phyloP scores from a whole-genome alignment of 2,329 filamentous ascomycete genomes.

The Epicoccum sorghinum region DNA sequence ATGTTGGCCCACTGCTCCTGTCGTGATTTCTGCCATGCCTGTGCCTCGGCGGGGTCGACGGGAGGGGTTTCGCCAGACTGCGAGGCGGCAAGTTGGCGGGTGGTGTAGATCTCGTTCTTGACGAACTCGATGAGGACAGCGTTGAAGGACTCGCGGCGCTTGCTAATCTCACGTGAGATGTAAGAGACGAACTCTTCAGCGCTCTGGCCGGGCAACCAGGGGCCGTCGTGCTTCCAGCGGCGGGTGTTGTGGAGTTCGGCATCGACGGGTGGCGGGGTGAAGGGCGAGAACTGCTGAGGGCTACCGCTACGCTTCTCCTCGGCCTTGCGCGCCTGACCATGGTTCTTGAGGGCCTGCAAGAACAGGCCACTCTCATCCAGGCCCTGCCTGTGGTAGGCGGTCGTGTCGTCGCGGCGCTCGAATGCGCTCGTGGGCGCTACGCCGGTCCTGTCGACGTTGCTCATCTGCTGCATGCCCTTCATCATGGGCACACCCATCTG shows the following conservation, averaged over 20 bases:
- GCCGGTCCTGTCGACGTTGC: conserved; percentile 20
- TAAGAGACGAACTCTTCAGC: conserved; percentile 62
- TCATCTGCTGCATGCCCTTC: conserved; percentile 31
- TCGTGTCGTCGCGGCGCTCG: conserved; percentile 41
- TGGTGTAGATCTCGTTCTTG: conserved; percentile 41
- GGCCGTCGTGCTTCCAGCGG: conserved; percentile 64
- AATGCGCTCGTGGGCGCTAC: conserved; percentile 34
- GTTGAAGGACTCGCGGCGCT: conserved; percentile 42
- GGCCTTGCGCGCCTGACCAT: conserved; percentile 17
- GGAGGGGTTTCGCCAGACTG: conserved; percentile 23
- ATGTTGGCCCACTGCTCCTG: conserved; percentile 38
- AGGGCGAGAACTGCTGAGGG: conserved; percentile 22
- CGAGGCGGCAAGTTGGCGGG: conserved; percentile 28
- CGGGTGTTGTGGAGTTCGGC: conserved; percentile 31
- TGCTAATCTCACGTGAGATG: conserved; percentile 51
- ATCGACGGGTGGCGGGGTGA: conserved; percentile 30
- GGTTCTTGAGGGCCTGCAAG: conserved; percentile 34
- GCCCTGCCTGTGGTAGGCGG: conserved; percentile 36
- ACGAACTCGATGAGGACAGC: conserved; percentile 38
- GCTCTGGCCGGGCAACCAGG: conserved; percentile 63
- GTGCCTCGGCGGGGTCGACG: conserved; percentile 33
- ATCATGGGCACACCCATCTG: conserved; percentile 78
- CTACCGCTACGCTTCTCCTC: conserved; percentile 22
- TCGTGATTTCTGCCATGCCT: conserved; percentile 22
- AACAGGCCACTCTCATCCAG: conserved; percentile 36